Base-by-base conservation (phyloP, 164 flowering plant genomes). In the Warburgia ugandensis region DNA sequence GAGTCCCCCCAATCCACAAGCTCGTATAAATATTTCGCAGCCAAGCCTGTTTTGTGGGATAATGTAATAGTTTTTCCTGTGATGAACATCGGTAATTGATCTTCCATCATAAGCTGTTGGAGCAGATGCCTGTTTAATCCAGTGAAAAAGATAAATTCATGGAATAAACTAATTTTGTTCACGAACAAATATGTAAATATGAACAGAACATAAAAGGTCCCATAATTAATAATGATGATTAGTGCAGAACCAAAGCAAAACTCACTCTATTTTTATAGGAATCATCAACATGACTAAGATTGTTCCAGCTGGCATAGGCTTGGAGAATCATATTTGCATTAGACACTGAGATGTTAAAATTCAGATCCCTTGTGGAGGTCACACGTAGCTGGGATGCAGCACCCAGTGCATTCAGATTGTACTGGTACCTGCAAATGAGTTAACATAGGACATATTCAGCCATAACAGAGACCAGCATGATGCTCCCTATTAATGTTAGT, bases 221-320 rank as follows among this genome's bases (percentile, higher is more conserved):
- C 47, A 43, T 39, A 22, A 13, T 13, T 16, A 16, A n/a, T n/a
- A n/a, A n/a, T n/a, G n/a, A n/a, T n/a, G n/a, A n/a, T 16, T 39
- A n/a, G 5, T 16, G 19, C 13, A 2, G 1, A 6, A 3, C 7
- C 16, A 22, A 45, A 23, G 45, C 49, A 54, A 20, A 37, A 69
- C 48, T 62, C 63, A 83, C 95, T 52, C 50, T 64, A 46, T 52
- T 65, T 25, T 46, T 68, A 48, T 56, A 35, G 52, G 78, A 60
- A 50, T 72, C 77, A 52, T 83, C 80, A 29, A 62, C 78, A 55
- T 72, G 71, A 36, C 66, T 72, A 49, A 88, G 81, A 68, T 73
- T 82, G 56, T 61, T 82, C 99, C 99, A 92, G 76, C 97, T 92
- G 30, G 87, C 81, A 78, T 92, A 92, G 28, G 99, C 99, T 84